Evolutionary conservation across 805 yeast genomes (phyloP).

Genomic region (Yamadazyma laniorum): DNA sequence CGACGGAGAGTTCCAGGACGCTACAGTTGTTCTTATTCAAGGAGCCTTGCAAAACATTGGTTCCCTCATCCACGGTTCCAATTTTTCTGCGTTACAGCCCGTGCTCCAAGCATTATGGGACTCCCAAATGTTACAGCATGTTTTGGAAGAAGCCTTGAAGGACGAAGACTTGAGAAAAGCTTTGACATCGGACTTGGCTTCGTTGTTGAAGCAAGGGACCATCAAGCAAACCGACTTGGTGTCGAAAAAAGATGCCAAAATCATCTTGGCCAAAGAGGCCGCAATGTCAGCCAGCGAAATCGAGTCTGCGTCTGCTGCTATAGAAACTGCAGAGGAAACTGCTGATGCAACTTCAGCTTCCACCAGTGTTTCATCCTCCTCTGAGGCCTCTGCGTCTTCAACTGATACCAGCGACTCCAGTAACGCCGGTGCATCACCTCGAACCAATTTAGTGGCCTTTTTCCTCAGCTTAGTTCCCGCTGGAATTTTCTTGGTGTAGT

Average conservation of each 20-base stretch:
- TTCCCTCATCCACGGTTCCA: conserved; percentile 13
- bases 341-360: conserved; percentile 9
- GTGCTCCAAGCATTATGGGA: conserved; percentile 18
- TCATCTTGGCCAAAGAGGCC: conserved; percentile 8
- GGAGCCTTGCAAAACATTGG: conserved; percentile 24
- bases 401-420: conserved; percentile 8
- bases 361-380: conserved; percentile 7
- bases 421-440: neutral
- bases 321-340: conserved; percentile 6
- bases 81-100: conserved; percentile 21
- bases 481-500: conserved; percentile 6
- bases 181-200: conserved; percentile 20
- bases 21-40: conserved; percentile 21
- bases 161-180: conserved; percentile 24
- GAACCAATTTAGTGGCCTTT: conserved; percentile 1
- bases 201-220: conserved; percentile 18
- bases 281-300: conserved; percentile 3
- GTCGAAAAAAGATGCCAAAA: conserved; percentile 8
- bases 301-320: conserved; percentile 6
- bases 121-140: conserved; percentile 25
- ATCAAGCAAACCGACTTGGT: conserved; percentile 16
- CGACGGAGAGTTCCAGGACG: conserved; percentile 23
- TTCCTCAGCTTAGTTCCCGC: conserved; percentile 4
- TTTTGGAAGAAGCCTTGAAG: conserved; percentile 21
- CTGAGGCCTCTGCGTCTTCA: conserved; percentile 10